Evolutionary conservation across 305 asterid species (phyloP), one percentile per base, ranked within the genome.

Genomic region (Fraxinus greggii): DNA sequence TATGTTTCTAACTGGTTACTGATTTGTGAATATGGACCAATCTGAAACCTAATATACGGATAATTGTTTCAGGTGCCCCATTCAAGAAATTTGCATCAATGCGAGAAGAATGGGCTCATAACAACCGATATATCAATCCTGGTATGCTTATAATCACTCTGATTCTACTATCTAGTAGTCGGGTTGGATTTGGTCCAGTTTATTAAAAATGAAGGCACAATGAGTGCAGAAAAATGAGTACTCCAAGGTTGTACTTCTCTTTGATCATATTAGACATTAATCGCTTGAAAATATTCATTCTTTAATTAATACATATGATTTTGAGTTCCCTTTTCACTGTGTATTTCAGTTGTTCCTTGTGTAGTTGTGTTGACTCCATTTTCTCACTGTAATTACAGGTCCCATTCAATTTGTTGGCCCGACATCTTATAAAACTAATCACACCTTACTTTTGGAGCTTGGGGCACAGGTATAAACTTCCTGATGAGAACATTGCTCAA

Each of bases 321-420:
- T 33, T 2, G 15, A 7, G 77, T 32, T 19, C 26, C 24, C 28
- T 10, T 36, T 33, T 35, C n/a, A 9, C 74, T 26, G 59, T 61
- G 69, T 40, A 40, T 13, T 8, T 29, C 9, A 0, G 24, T 36
- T 69, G 40, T 69, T 29, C 24, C 42, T 28, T 69, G 8, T 69
- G 75, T 69, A 15, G 40, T 28, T 69, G 8, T 31, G 75, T 69
- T 29, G 40, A 69, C 24, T 28, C 42, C 36, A 76, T 76, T 4
- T 76, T 21, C 56, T 42, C 72, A 35, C 32, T 13, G 33, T n/a
- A 48, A 78, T 33, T 72, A 32, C 91, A 96, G 98, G 98, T 79
- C 97, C 99, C 42, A 93, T 94, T 86, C 99, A 94, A 80, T 96
- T 96, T 76, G 90, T 86, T 31, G 99, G 99, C 78, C 97, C 98